These are phyloP conservation scores for Curvularia spicifera DNA, from an alignment of 2,329 filamentous ascomycete genomes.

Conservation along the genomic window DNA sequence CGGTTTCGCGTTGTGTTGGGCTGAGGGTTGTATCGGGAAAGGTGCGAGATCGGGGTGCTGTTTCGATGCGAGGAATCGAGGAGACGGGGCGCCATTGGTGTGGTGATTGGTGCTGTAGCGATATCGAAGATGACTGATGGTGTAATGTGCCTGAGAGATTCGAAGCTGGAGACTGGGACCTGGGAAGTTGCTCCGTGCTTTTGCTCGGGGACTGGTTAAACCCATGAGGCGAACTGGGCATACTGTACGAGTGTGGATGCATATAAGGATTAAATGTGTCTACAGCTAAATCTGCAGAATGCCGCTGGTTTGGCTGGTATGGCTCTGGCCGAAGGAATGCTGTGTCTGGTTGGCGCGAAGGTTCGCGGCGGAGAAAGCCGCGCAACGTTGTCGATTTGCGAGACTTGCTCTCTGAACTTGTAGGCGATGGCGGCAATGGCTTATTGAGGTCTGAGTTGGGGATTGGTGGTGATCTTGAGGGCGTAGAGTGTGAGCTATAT, in stretches of 20 bases:
- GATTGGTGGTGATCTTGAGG: constrained; percentile 24
- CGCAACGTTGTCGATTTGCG: constrained; percentile 35
- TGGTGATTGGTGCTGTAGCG: neutral
- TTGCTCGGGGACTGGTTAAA: constrained; percentile 20
- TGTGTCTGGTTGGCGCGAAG: constrained; percentile 30
- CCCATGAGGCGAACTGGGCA: constrained; percentile 43
- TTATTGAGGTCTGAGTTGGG: constrained; percentile 37
- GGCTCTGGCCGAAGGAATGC: constrained; percentile 34
- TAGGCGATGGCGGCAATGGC: constrained; percentile 38
- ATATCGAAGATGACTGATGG: constrained; percentile 17
- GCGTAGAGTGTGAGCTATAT: constrained; percentile 21
- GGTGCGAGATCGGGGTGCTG: constrained; percentile 35
- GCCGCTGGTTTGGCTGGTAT: constrained; percentile 24
- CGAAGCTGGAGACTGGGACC: constrained; percentile 32
- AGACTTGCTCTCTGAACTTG: constrained; percentile 31
- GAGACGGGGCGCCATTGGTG: constrained; percentile 25
- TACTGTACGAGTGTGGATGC: constrained; percentile 42
- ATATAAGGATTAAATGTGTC: constrained; percentile 29
- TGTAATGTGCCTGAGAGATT: constrained; percentile 21
- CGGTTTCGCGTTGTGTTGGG: constrained; percentile 27
- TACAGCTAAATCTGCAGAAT: constrained; percentile 28
- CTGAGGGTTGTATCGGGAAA: constrained; percentile 35
- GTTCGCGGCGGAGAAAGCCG: constrained; percentile 35
- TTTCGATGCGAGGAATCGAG: constrained; percentile 31
- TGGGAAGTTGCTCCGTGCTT: constrained; percentile 23